A percentile compares a stretch with the other conserved stretches of the same genome.
Evolutionary conservation across 495 filamentous ascomycete genomes (phyloP).

Genomic region (Aspergillus egyptiacus): DNA sequence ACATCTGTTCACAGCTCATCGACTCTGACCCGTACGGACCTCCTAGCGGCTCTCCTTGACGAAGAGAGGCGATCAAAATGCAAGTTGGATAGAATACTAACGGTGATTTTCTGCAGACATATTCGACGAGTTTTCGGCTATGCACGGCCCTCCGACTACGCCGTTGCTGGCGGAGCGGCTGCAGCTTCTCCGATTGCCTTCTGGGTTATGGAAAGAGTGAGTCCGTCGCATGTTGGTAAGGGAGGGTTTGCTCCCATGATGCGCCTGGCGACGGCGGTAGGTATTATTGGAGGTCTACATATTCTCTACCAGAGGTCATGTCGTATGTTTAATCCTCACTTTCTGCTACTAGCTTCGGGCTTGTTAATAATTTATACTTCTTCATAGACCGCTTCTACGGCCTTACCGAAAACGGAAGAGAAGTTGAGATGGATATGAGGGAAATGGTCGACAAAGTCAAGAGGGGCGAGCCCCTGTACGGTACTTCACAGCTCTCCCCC

Average conservation of each 20-base stretch:
- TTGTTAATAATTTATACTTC: neutral
- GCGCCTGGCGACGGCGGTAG: slow-evolving; percentile 68
- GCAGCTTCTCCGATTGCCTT: slow-evolving; percentile 66
- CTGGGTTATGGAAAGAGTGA: slow-evolving; percentile 70
- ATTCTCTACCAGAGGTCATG: slow-evolving; percentile 70
- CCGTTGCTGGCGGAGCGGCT: slow-evolving; percentile 56
- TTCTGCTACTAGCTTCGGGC: neutral
- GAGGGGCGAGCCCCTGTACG: slow-evolving; percentile 85
- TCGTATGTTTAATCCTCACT: slow-evolving; percentile 38
- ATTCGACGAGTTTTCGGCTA: slow-evolving; percentile 83
- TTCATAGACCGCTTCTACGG: slow-evolving; percentile 75
- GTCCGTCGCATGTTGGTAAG: slow-evolving; percentile 72
- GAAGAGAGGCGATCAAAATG: neutral
- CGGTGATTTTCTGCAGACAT: slow-evolving; percentile 55
- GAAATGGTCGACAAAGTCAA: slow-evolving; percentile 98
- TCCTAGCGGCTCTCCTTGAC: neutral
- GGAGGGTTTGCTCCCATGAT: slow-evolving; percentile 77
- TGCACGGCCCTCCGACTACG: slow-evolving; percentile 78
- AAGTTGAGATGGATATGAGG: slow-evolving; percentile 91
- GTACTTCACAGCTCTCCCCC: slow-evolving; percentile 64
- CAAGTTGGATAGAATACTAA: neutral
- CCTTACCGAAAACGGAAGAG: slow-evolving; percentile 81
- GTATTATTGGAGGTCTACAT: slow-evolving; percentile 67
- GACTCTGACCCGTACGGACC: slow-evolving; percentile 88
- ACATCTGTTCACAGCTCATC: slow-evolving; percentile 64